A percentile compares a stretch with the other conserved stretches of the same genome.
These are phyloP conservation scores for Athelia psychrophila DNA, from an alignment of 1,284 basidiomycete genomes.

Conservation along the genomic window DNA sequence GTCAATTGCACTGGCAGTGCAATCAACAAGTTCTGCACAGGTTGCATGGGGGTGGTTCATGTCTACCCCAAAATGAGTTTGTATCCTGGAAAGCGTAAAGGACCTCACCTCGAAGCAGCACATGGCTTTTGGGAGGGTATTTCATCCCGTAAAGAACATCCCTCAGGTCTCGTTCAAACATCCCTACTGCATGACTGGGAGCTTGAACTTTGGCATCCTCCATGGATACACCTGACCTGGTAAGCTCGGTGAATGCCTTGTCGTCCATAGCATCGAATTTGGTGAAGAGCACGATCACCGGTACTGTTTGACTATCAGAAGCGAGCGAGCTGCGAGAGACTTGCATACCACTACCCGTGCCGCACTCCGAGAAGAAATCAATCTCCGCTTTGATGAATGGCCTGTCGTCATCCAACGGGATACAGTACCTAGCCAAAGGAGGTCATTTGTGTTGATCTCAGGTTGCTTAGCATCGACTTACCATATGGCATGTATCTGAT, in stretches of 20 bases:
- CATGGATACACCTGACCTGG: neutral
- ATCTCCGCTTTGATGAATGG: neutral
- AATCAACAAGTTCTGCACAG: neutral
- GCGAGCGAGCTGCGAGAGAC: neutral
- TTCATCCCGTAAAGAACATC: neutral
- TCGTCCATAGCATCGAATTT: neutral
- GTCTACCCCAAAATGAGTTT: neutral
- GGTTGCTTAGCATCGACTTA: neutral
- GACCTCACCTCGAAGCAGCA: neutral
- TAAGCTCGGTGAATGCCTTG: neutral
- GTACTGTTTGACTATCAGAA: neutral
- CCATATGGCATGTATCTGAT: constrained; percentile 26
- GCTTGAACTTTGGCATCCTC: neutral
- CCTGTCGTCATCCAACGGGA: neutral
- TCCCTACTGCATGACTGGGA: neutral
- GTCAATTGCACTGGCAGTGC: neutral
- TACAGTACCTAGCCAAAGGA: neutral
- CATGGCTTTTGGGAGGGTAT: neutral
- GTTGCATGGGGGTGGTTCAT: neutral
- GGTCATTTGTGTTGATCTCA: neutral
- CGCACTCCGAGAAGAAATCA: neutral
- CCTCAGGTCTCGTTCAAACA: neutral
- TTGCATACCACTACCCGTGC: neutral
- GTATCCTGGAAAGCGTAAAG: neutral
- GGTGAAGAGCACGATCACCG: neutral